Percentiles rank a stretch among this genome's conserved stretches.
Evolutionary conservation across 164 flowering plant genomes (phyloP).

Genomic region (Houttuynia cordata): DNA sequence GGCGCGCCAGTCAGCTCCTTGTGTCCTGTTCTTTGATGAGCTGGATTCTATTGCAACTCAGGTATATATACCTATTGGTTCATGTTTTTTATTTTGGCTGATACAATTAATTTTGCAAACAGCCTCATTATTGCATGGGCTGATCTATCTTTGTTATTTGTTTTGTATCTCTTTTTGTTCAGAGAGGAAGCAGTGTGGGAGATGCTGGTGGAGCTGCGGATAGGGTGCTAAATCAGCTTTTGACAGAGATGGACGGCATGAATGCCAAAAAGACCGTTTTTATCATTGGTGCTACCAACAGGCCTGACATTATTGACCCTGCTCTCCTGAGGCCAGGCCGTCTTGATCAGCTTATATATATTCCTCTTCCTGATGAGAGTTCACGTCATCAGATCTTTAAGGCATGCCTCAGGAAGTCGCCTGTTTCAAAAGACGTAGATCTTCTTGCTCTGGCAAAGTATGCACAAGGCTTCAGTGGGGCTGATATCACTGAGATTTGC

Average conservation of each 20-base stretch:
- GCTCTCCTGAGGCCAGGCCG: constrained; percentile 83
- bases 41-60: constrained; percentile 90
- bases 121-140: too few species aligned
- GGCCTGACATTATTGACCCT: constrained; percentile 85
- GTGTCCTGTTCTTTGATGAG: constrained; percentile 83
- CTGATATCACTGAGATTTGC: constrained; percentile 86
- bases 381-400: constrained; percentile 68
- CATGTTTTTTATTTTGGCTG: not conserved
- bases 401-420: constrained; percentile 75
- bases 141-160: not conserved
- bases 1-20: constrained; percentile 87
- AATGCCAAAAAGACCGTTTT: constrained; percentile 85
- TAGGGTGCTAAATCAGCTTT: constrained; percentile 75
- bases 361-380: constrained; percentile 80
- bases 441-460: constrained; percentile 66
- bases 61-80: constrained; percentile 23
- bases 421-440: constrained; percentile 69
- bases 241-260: constrained; percentile 94
- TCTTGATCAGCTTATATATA: constrained; percentile 80
- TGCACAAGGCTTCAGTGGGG: constrained; percentile 89
- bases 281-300: constrained; percentile 79
- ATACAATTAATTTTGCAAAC: too few species aligned
- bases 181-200: constrained; percentile 85
- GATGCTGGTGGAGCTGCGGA: constrained; percentile 95
- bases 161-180: constrained; percentile 3